These are phyloP conservation scores for Kwoniella heveanensis DNA, from an alignment of 768 basidiomycete species.

Conservation along the genomic window DNA sequence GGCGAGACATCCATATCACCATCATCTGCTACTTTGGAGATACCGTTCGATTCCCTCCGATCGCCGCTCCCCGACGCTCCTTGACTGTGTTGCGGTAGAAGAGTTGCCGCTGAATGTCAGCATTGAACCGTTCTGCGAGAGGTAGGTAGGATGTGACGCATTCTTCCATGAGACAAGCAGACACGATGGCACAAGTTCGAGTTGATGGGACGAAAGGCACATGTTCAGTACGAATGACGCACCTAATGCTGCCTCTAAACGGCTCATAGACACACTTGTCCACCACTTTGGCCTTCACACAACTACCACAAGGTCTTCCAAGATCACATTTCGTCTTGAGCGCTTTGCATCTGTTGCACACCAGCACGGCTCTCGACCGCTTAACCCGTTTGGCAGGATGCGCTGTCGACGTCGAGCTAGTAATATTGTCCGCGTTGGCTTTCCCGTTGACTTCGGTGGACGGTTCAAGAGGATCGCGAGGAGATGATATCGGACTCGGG, in stretches of 20 bases:
- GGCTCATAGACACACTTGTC: slow-evolving; percentile 16
- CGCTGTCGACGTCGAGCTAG: background rate
- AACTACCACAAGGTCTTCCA: slow-evolving; percentile 8
- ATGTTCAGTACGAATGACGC: background rate
- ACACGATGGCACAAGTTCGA: background rate
- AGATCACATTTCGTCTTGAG: slow-evolving; percentile 20
- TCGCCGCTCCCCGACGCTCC: background rate
- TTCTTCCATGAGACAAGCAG: no score
- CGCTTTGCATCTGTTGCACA: slow-evolving; percentile 21
- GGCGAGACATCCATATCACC: background rate
- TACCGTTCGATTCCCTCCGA: background rate
- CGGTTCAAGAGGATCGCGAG: background rate
- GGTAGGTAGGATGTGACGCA: no score
- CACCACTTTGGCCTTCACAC: slow-evolving; percentile 14
- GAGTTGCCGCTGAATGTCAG: no score
- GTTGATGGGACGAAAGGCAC: no score
- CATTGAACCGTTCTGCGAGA: no score
- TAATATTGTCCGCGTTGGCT: background rate
- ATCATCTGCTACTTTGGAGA: background rate
- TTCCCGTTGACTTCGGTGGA: background rate
- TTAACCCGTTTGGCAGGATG: background rate
- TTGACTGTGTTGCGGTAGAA: no score
- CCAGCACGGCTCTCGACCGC: slow-evolving; percentile 16
- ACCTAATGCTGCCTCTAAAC: slow-evolving; percentile 5
- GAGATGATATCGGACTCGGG: background rate